Evolutionary conservation across 2,329 filamentous ascomycete genomes (phyloP), one percentile per base, ranked within the genome.

Genomic region (Pyricularia sp.): DNA sequence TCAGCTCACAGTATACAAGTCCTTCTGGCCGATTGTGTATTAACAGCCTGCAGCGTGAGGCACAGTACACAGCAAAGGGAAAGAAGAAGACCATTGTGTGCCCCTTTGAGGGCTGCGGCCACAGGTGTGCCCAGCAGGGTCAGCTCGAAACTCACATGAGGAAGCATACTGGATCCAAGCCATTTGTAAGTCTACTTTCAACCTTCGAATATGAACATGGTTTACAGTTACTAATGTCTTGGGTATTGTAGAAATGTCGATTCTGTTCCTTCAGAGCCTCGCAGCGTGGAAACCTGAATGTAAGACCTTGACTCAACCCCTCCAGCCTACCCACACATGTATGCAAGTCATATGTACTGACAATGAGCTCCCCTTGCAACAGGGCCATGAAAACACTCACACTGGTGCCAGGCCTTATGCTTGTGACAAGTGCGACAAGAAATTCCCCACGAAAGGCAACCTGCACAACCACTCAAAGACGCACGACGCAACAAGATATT

Each of bases 141-240:
- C 94, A 98, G 74, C 85, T 97, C 12, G 91, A 95, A 71, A 97
- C 96, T 66, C 95, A 99, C 78, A 89, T 87, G 64, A 86, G 94
- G 72, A 90, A 91, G 4, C 95, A 99, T 78, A 97, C 92, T 2
- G 95, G 95, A 20, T 88, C 91, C 68, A 95, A 93, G 77, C 94
- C 94, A 70, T 97, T 94, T 77, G 91, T 97, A 82, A 83, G 92
- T 82, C 64, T 31, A 36, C 26, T 63, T 68, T 58, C 70, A 50
- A 1, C 3, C 6, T n/a, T n/a, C 17, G 5, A 50, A n/a, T n/a
- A 50, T n/a, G 5, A 50, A n/a, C 9, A 50, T n/a, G 14, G 42
- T 1, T n/a, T 7, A 9, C 5, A n/a, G 17, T 50, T n/a, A n/a
- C 42, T 50, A 50, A 20, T 50, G 42, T 50, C 14, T 50, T n/a